Evolutionary conservation across 768 basidiomycete species (phyloP).

Genomic region (Gautieria morchelliformis): DNA sequence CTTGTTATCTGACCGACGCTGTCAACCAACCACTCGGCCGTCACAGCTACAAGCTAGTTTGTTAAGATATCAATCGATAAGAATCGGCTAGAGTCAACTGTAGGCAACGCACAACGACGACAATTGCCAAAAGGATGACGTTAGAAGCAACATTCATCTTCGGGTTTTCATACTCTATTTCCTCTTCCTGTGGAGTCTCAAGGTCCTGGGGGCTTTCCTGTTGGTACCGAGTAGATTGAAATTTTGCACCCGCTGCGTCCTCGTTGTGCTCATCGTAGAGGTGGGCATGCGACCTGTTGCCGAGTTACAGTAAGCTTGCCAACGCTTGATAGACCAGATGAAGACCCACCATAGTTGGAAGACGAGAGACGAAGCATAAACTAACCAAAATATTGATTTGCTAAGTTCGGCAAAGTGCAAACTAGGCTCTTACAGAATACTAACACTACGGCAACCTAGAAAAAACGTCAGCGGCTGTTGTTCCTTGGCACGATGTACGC

Average conservation of each 20-base stretch:
- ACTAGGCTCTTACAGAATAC: conserved; percentile 48
- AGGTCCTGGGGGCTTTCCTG: conserved; percentile 15
- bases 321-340: not conserved
- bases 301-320: not conserved
- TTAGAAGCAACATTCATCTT: conserved; percentile 51
- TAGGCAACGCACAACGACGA: conserved; percentile 47
- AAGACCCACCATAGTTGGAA: conserved; percentile 49
- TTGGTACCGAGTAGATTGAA: too few relatives aligned
- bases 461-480: not conserved
- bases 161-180: conserved; percentile 21
- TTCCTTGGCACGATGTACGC: conserved; percentile 15
- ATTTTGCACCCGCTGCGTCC: not conserved
- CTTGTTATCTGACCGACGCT: conserved; percentile 70
- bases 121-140: conserved; percentile 40
- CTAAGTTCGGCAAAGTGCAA: not conserved
- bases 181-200: conserved; percentile 28
- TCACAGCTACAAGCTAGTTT: conserved; percentile 42
- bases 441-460: conserved; percentile 64
- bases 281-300: conserved; percentile 47
- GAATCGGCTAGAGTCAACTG: not conserved
- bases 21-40: conserved; percentile 62
- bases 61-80: not conserved
- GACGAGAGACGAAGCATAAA: conserved; percentile 63
- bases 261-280: conserved; percentile 41
- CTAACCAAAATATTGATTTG: conserved; percentile 24